Evolutionary conservation across 177 flowering plant genomes (phyloP).

Genomic region (Viscum album): DNA sequence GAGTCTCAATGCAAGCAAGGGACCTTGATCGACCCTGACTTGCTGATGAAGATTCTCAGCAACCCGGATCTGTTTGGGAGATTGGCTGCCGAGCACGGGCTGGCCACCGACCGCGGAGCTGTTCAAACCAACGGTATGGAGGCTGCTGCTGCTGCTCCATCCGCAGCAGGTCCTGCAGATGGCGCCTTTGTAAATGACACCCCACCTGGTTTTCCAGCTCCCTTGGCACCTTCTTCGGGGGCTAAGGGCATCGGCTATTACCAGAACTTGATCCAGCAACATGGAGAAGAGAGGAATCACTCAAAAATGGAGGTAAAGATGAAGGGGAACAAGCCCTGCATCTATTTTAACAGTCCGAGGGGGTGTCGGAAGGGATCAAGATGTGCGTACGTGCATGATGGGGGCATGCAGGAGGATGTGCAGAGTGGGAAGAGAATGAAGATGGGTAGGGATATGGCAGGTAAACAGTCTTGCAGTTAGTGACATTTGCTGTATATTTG

Average conservation of each 20-base stretch:
- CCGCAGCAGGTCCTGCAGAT: conserved; percentile 27
- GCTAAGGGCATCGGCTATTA: conserved; percentile 58
- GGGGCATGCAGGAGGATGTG: conserved; percentile 34
- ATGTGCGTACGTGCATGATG: conserved; percentile 64
- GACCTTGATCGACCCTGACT: conserved; percentile 57
- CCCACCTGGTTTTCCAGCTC: conserved; percentile 1
- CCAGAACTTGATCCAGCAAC: conserved; percentile 84
- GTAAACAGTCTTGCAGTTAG: conserved; percentile 18
- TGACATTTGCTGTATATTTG: conserved; percentile 1
- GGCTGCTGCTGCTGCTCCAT: conserved; percentile 16
- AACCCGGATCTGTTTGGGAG: conserved; percentile 63
- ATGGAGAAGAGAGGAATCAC: conserved; percentile 52
- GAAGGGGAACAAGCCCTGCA: conserved; percentile 65
- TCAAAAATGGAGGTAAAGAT: conserved; percentile 35
- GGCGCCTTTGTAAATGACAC: conserved; percentile 21
- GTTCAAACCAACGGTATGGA: conserved; percentile 20
- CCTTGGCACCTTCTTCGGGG: conserved; percentile 17
- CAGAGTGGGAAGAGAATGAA: conserved; percentile 74
- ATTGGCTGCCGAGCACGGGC: conserved; percentile 35
- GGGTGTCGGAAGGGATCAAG: conserved; percentile 82
- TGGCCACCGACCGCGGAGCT: conserved; percentile 18
- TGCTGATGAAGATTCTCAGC: conserved; percentile 64
- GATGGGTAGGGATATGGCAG: conserved; percentile 68
- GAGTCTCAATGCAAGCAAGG: conserved; percentile 15
- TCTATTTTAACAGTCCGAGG: conserved; percentile 59